A percentile compares a stretch with the other conserved stretches of the same genome.
phyloP scores from a whole-genome alignment of 768 basidiomycete species.

The Boletus rubescentipes region DNA sequence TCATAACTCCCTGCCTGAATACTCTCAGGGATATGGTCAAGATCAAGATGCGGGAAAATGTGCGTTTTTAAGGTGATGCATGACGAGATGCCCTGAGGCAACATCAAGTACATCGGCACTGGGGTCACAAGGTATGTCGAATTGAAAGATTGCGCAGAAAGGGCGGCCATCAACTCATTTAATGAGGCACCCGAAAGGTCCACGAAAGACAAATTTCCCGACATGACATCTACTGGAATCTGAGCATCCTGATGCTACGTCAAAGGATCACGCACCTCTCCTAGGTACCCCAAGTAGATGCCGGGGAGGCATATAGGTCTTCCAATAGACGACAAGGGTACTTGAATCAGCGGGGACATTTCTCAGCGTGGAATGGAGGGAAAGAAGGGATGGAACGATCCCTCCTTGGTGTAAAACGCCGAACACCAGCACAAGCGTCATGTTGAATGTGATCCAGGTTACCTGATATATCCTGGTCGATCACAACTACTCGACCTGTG shows the following conservation, averaged over 20 bases:
- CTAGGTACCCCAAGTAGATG: constrained; percentile 33
- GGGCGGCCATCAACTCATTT: constrained; percentile 13
- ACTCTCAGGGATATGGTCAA: constrained; percentile 37
- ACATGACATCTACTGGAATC: constrained; percentile 21
- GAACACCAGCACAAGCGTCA: constrained; percentile 31
- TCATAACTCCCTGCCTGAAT: constrained; percentile 27
- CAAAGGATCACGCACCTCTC: constrained; percentile 17
- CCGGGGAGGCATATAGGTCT: constrained; percentile 41
- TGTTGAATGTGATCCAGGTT: constrained; percentile 31
- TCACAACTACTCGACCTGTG: background rate
- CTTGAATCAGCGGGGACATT: background rate
- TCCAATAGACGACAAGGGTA: constrained; percentile 37
- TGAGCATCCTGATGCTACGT: background rate
- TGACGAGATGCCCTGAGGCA: constrained; percentile 16
- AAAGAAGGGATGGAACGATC: constrained; percentile 39
- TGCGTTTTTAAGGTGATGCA: constrained; percentile 26
- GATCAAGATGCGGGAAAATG: constrained; percentile 39
- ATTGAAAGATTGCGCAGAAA: constrained; percentile 12
- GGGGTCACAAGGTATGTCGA: constrained; percentile 33
- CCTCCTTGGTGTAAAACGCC: constrained; percentile 42
- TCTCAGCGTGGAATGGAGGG: constrained; percentile 28
- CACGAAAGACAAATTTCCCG: constrained; percentile 19
- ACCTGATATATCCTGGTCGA: constrained; percentile 15
- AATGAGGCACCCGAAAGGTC: constrained; percentile 33
- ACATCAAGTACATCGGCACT: constrained; percentile 21